Evolutionary conservation across 2,329 filamentous ascomycete species (phyloP).

Genomic region (Penicillium italicum): DNA sequence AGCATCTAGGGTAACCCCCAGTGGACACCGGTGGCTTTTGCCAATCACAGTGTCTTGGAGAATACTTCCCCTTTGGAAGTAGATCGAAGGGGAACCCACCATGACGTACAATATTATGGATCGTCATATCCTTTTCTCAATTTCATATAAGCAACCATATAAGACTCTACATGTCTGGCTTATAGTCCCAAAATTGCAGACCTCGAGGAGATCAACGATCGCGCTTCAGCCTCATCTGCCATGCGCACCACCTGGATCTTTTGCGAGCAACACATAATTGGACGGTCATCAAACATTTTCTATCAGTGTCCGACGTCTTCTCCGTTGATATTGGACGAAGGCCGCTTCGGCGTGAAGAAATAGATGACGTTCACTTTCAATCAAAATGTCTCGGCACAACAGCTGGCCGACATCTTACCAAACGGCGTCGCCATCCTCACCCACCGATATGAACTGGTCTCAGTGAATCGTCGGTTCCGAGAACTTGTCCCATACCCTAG

Average conservation of each 20-base stretch:
- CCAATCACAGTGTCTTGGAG: neutral
- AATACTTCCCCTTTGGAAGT: neutral
- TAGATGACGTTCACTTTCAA: conserved; percentile 6
- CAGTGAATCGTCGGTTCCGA: conserved; percentile 22
- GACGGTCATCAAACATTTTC: neutral
- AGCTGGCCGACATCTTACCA: conserved; percentile 28
- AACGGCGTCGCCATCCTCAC: conserved; percentile 24
- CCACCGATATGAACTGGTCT: conserved; percentile 17
- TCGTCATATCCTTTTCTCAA: neutral
- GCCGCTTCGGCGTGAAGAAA: neutral
- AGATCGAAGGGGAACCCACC: conserved; percentile 3
- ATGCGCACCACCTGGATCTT: neutral
- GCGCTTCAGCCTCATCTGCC: neutral
- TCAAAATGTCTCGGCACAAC: conserved; percentile 18
- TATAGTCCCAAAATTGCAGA: neutral
- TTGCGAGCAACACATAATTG: neutral
- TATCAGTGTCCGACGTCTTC: neutral
- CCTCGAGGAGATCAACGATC: neutral
- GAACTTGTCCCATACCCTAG: conserved; percentile 11
- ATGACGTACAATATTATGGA: conserved; percentile 4
- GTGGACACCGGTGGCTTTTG: neutral
- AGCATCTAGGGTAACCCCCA: neutral
- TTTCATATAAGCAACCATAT: neutral
- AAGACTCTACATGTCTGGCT: neutral
- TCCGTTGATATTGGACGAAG: neutral